A percentile compares a stretch with the other conserved stretches of the same genome.
phyloP scores from a whole-genome alignment of 768 basidiomycete genomes.

The Porpolomopsis calyptriformis region DNA sequence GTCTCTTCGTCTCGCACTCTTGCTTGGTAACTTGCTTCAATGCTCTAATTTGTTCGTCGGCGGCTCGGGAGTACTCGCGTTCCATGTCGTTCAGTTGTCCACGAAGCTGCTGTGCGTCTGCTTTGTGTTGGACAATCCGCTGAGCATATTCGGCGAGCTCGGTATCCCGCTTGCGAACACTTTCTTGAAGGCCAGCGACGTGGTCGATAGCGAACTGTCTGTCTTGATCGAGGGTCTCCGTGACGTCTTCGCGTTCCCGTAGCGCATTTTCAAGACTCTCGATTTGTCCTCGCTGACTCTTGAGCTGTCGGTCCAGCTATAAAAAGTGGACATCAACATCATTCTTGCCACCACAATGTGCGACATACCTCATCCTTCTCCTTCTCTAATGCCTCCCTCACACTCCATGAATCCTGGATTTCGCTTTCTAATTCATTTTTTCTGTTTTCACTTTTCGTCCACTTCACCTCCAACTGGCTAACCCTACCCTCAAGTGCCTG shows the following conservation, averaged over 20 bases:
- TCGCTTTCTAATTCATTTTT: slow-evolving; percentile 46
- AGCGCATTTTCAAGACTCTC: slow-evolving; percentile 37
- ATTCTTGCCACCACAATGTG: background rate
- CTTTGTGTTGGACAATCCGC: slow-evolving; percentile 37
- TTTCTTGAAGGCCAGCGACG: slow-evolving; percentile 44
- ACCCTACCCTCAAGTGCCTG: slow-evolving; percentile 34
- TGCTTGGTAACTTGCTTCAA: slow-evolving; percentile 38
- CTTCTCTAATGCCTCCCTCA: slow-evolving; percentile 44
- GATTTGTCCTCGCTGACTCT: slow-evolving; percentile 41
- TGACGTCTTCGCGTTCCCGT: slow-evolving; percentile 43
- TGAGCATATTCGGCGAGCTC: slow-evolving; percentile 41
- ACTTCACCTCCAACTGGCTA: slow-evolving; percentile 41
- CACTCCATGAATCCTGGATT: slow-evolving; percentile 39
- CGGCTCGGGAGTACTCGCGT: slow-evolving; percentile 41
- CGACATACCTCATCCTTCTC: slow-evolving; percentile 43
- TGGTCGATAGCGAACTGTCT: slow-evolving; percentile 44
- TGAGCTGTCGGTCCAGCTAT: slow-evolving; percentile 46
- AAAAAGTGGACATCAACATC: background rate
- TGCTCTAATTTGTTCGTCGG: slow-evolving; percentile 37
- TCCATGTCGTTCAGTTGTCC: slow-evolving; percentile 45
- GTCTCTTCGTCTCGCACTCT: slow-evolving; percentile 34
- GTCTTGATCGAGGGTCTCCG: slow-evolving; percentile 44
- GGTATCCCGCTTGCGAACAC: slow-evolving; percentile 44
- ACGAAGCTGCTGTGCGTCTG: slow-evolving; percentile 42
- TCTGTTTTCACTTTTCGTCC: slow-evolving; percentile 45